phyloP scores from a whole-genome alignment of 352 stramenopile genomes.

The Globisporangium barbulae region DNA sequence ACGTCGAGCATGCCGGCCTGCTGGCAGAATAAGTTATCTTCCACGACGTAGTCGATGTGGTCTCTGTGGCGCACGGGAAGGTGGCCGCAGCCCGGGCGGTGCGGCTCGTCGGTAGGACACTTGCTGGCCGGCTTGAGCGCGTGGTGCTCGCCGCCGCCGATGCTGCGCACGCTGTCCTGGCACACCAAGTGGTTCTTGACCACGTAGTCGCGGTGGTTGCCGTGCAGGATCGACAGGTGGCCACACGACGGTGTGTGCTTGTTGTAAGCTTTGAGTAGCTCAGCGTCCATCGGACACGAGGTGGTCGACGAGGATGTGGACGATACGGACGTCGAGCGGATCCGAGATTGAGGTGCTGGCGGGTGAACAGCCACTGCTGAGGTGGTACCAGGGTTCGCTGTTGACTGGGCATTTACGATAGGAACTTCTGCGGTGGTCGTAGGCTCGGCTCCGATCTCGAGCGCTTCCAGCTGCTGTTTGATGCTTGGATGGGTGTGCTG shows the following conservation, averaged over 20 bases:
- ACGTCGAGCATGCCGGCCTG: slow-evolving; percentile 54
- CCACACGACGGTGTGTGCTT: slow-evolving; percentile 63
- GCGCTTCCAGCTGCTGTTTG: slow-evolving; percentile 7
- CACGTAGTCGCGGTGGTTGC: slow-evolving; percentile 77
- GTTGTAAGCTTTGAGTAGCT: slow-evolving; percentile 50
- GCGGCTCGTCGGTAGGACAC: slow-evolving; percentile 36
- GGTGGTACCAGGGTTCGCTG: not conserved
- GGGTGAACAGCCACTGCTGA: not conserved
- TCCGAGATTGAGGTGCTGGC: not conserved
- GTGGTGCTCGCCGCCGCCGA: slow-evolving; percentile 15
- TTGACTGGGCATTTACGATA: not conserved
- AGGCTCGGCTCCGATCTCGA: not conserved
- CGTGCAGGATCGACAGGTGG: slow-evolving; percentile 75
- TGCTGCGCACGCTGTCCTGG: slow-evolving; percentile 55
- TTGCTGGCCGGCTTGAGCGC: slow-evolving; percentile 14
- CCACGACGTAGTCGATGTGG: slow-evolving; percentile 83
- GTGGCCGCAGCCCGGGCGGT: slow-evolving; percentile 68
- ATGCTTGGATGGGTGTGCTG: not conserved
- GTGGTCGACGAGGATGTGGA: not conserved
- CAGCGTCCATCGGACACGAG: slow-evolving; percentile 21
- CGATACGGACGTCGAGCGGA: not conserved
- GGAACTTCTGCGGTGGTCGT: not conserved
- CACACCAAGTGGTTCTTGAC: slow-evolving; percentile 83
- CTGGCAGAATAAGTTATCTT: slow-evolving; percentile 77
- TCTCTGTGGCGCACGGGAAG: slow-evolving; percentile 70